phyloP scores from a whole-genome alignment of 345 rosid species.

The Hevea brasiliensis region DNA sequence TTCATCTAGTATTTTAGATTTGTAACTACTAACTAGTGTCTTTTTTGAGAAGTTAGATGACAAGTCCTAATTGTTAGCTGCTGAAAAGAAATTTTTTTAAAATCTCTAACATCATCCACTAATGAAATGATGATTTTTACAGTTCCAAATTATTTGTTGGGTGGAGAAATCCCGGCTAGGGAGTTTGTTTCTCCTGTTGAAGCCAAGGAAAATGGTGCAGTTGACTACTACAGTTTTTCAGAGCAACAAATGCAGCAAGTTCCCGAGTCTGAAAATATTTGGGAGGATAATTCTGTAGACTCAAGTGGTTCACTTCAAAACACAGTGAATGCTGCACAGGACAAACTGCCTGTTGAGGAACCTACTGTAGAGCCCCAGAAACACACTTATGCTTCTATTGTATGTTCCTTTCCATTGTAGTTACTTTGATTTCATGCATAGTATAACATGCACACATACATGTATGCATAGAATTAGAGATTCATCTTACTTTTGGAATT shows the following conservation, averaged over 20 bases:
- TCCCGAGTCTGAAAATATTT: constrained; percentile 32
- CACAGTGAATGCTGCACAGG: constrained; percentile 31
- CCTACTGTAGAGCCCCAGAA: constrained; percentile 53
- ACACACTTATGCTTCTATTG: constrained; percentile 75
- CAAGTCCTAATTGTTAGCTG: background rate
- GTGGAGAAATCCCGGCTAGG: constrained; percentile 47
- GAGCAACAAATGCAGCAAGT: constrained; percentile 46
- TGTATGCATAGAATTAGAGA: constrained; percentile 2
- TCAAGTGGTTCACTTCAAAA: constrained; percentile 37
- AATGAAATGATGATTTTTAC: constrained; percentile 18
- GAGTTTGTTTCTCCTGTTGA: constrained; percentile 42
- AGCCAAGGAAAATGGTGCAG: constrained; percentile 47
- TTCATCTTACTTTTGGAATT: background rate
- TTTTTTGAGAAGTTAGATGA: background rate
- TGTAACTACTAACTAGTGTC: background rate
- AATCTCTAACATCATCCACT: background rate
- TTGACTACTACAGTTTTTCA: constrained; percentile 41
- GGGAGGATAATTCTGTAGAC: constrained; percentile 38
- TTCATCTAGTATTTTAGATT: background rate
- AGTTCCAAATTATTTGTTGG: constrained; percentile 52
- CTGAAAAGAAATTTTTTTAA: background rate
- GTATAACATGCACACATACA: background rate
- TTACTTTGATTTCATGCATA: background rate
- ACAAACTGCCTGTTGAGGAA: constrained; percentile 47
- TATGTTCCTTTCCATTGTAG: constrained; percentile 33